Evolutionary conservation across 345 rosid species (phyloP), one percentile per base, ranked within the genome.

Genomic region (Moringa oleifera): DNA sequence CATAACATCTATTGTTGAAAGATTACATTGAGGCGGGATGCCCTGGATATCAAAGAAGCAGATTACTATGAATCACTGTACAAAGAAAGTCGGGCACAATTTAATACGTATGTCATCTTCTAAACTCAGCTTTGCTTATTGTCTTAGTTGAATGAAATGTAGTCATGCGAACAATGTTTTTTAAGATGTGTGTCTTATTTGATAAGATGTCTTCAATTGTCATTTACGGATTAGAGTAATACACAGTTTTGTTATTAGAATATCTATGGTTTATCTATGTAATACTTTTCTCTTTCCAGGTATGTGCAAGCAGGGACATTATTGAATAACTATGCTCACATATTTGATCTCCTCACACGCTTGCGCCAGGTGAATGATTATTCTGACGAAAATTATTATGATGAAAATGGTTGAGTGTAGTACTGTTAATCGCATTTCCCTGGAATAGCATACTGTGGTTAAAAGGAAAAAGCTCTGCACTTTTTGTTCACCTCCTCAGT

Each of bases 281-380:
- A n/a, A n/a, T n/a, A n/a, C 37, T 33, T 33, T 33, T 11, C 53
- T 70, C 36, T 65, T 65, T 77, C 74, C 87, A 94, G 99, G 61
- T 94, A 88, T 75, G 76, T 86, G 52, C 70, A 79, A 62, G 85
- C 89, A 52, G 99, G 99, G 67, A 94, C 95, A 50, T 66, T 94
- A 64, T 78, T 85, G 96, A 86, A 94, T 75, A 94, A 94, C 68
- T 90, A 85, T 72, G 99, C 96, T 47, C 96, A 88, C 75, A 94
- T 94, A 71, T 94, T 94, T 79, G 99, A 90, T 67, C 97, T 90
- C 65, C 92, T 94, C 22, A 90, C 95, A 7, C 99, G 97, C 58
- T 69, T 94, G 84, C 90, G 99, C 61, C 99, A 88, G 95, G 99
- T 88, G 62, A 60, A 64, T 67, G 57, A 45, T 57, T 53, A 37